Conservation (phyloP, 768 basidiomycete genomes). For the Astraeus odoratus region DNA sequence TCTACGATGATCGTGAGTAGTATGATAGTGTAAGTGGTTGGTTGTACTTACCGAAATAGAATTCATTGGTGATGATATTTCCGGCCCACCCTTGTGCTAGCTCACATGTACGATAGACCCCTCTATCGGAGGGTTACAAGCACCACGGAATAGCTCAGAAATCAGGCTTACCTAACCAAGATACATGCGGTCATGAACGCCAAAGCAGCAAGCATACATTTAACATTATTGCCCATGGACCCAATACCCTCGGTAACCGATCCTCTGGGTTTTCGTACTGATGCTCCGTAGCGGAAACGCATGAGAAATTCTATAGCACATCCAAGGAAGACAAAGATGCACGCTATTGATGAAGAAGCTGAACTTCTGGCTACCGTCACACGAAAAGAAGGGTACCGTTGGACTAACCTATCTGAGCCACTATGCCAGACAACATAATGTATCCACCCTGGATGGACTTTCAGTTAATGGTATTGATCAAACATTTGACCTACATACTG, state of each 20-base stretch:
- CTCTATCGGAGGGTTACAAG: not conserved
- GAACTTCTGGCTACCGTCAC: not conserved
- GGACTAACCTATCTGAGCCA: slow-evolving; percentile 45
- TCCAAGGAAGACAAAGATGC: slow-evolving; percentile 35
- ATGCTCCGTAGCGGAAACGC: slow-evolving; percentile 32
- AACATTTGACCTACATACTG: slow-evolving; percentile 3
- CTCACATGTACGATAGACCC: slow-evolving; percentile 10
- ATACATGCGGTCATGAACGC: slow-evolving; percentile 35
- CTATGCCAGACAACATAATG: slow-evolving; percentile 60
- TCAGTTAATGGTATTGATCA: not conserved
- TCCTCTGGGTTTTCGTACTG: slow-evolving; percentile 16
- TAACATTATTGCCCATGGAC: too few relatives aligned
- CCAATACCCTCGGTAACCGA: not conserved
- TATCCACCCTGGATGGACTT: slow-evolving; percentile 33
- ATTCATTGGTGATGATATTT: slow-evolving; percentile 39
- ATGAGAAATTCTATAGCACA: slow-evolving; percentile 41
- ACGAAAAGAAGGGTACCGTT: slow-evolving; percentile 9
- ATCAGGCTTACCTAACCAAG: slow-evolving; percentile 36
- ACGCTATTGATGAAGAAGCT: too few relatives aligned
- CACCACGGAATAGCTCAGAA: not conserved
- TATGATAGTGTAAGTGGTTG: not conserved
- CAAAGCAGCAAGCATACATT: slow-evolving; percentile 31
- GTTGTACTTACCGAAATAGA: slow-evolving; percentile 39
- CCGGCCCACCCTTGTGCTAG: slow-evolving; percentile 35
- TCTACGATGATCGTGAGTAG: slow-evolving; percentile 24